These are phyloP conservation scores for Oehlia diaphana DNA, from an alignment of 192 early-diverging fungal genomes.

Conservation along the genomic window DNA sequence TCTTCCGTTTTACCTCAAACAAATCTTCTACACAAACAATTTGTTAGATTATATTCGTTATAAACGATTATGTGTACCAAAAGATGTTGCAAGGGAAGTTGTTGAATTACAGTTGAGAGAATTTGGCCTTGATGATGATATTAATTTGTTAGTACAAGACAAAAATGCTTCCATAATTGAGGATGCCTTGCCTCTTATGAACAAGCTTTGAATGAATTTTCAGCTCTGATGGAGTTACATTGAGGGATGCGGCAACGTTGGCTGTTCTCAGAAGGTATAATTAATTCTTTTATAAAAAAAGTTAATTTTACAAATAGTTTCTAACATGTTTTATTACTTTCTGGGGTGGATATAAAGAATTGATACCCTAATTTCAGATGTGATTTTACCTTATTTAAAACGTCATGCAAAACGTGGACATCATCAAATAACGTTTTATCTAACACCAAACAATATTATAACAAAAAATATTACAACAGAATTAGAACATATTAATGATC, in stretches of 20 bases:
- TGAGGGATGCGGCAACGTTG: neutral
- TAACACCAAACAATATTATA: constrained; percentile 4
- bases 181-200: neutral
- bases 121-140: neutral
- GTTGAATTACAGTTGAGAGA: constrained; percentile 12
- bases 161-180: neutral
- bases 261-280: constrained; percentile 5
- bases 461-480: constrained; percentile 8
- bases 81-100: constrained; percentile 8
- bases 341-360: neutral
- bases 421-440: constrained; percentile 14
- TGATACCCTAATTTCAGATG: constrained; percentile 1
- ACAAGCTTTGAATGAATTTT: neutral
- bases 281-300: neutral
- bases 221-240: neutral
- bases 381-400: constrained; percentile 14
- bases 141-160: neutral
- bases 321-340: neutral
- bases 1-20: neutral
- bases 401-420: constrained; percentile 22
- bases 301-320: neutral
- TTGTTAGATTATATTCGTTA: constrained; percentile 15
- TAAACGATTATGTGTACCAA: neutral
- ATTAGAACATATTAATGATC: neutral
- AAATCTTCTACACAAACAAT: neutral